Evolutionary conservation across 257 asterid genomes (phyloP).

Genomic region (Mitragyna speciosa): DNA sequence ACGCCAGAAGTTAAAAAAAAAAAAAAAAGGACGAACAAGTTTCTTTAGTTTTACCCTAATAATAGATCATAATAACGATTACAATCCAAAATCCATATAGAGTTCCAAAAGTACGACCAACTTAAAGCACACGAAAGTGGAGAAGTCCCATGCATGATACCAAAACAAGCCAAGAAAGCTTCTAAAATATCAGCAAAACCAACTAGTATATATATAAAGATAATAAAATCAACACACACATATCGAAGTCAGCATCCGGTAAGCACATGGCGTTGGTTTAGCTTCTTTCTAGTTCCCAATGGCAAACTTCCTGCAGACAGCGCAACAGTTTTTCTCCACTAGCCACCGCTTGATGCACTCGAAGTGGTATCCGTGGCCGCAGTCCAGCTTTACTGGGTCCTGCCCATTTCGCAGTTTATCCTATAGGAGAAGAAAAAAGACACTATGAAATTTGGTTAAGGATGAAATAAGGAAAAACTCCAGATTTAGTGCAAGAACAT

Average conservation of each 20-base stretch:
- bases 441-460: no score
- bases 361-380: neutral
- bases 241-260: neutral
- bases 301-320: neutral
- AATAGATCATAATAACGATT: neutral
- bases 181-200: neutral
- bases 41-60: no score
- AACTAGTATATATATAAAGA: neutral
- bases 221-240: neutral
- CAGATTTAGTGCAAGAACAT: no score
- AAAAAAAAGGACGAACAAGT: neutral
- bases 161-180: neutral
- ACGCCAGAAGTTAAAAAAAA: no score
- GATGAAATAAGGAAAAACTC: neutral
- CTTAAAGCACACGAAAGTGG: neutral
- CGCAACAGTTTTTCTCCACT: neutral
- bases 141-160: neutral
- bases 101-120: neutral
- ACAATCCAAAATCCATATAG: neutral
- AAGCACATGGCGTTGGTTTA: neutral
- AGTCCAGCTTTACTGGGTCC: neutral
- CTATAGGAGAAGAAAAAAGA: neutral
- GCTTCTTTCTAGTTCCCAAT: neutral
- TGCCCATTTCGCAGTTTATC: neutral
- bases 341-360: neutral